Conservation (phyloP, 441 rosid genomes). For the Gossypium schwendimanii region DNA sequence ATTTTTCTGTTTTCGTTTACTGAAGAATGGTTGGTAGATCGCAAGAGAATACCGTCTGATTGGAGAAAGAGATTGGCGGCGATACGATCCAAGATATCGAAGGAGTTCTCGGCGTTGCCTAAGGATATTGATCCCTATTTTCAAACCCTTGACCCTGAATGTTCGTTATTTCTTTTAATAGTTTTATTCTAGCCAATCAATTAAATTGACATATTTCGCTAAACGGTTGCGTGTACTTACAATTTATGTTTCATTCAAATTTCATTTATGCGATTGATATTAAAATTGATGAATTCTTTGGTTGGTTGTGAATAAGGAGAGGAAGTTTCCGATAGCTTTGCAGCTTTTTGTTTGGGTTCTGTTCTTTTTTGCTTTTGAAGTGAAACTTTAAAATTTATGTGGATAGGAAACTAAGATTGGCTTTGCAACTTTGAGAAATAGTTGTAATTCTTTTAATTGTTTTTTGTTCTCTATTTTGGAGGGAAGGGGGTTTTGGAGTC, state of each 20-base stretch:
- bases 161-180: slow-evolving; percentile 21
- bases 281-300: background rate
- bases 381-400: background rate
- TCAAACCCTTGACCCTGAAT: slow-evolving; percentile 73
- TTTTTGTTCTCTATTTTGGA: background rate
- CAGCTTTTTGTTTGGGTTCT: background rate
- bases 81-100: slow-evolving; percentile 58
- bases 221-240: background rate
- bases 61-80: slow-evolving; percentile 73
- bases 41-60: slow-evolving; percentile 83
- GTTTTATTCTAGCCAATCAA: background rate
- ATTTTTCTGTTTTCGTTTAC: slow-evolving; percentile 7
- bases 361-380: background rate
- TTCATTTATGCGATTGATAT: background rate
- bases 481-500: background rate
- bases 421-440: background rate
- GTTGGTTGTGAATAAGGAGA: background rate
- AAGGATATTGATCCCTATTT: slow-evolving; percentile 73
- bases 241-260: background rate
- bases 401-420: background rate
- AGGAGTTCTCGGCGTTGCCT: slow-evolving; percentile 70
- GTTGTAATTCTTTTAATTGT: background rate
- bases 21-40: slow-evolving; percentile 95
- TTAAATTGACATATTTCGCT: background rate
- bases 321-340: background rate